phyloP scores from a whole-genome alignment of 164 flowering plant genomes.

The Macadamia integrifolia region DNA sequence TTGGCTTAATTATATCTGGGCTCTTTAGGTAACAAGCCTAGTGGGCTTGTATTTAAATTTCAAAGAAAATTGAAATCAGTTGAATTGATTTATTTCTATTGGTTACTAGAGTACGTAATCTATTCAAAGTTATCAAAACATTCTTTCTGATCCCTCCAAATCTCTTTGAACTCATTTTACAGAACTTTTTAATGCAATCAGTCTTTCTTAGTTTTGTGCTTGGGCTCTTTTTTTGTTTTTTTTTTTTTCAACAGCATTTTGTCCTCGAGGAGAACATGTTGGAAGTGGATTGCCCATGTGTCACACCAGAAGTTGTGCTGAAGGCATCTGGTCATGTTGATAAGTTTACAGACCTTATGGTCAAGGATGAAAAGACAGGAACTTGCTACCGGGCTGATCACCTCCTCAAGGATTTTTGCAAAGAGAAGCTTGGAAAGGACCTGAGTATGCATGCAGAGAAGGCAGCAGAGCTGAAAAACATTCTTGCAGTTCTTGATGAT shows the following conservation, averaged over 20 bases:
- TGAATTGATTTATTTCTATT: neutral
- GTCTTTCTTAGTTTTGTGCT: neutral
- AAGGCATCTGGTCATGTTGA: conserved; percentile 99
- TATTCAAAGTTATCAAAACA: neutral
- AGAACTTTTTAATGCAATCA: too few species aligned
- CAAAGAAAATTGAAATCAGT: too few species aligned
- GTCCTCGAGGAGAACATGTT: conserved; percentile 93
- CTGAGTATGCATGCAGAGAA: conserved; percentile 50
- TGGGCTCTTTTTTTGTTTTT: neutral
- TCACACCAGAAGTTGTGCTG: conserved; percentile 86
- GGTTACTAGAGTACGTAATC: neutral
- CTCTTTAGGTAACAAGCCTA: too few species aligned
- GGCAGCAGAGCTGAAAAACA: conserved; percentile 66
- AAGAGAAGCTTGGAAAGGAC: conserved; percentile 86
- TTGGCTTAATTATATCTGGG: too few species aligned
- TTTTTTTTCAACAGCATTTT: conserved; percentile 58
- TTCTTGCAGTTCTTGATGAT: conserved; percentile 84
- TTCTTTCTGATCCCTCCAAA: neutral
- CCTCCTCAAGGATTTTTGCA: conserved; percentile 88
- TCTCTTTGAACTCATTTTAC: neutral
- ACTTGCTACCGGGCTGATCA: conserved; percentile 95
- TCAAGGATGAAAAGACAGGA: conserved; percentile 91
- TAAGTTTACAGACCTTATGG: conserved; percentile 97
- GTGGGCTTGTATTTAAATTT: too few species aligned
- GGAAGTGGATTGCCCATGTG: conserved; percentile 97